Evolutionary conservation across 2,329 filamentous ascomycete species (phyloP).

Genomic region (Ophiostoma sp.): DNA sequence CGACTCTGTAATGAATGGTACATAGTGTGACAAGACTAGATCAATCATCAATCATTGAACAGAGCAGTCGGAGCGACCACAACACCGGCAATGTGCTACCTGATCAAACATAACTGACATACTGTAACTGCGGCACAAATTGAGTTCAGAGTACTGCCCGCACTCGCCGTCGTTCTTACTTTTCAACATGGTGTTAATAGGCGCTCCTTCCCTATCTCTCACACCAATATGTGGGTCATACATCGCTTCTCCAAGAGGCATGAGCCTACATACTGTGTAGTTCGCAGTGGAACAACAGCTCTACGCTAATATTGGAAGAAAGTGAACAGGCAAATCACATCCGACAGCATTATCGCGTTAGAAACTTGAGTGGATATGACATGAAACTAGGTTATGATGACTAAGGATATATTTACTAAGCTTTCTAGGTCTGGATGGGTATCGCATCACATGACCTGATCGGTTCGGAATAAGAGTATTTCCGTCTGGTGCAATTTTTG

Average conservation of each 20-base stretch:
- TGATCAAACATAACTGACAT: background rate
- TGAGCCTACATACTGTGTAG: no score
- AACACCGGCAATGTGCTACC: background rate
- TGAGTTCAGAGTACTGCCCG: no score
- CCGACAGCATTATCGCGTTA: no score
- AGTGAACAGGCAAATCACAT: background rate
- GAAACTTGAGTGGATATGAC: no score
- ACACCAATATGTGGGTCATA: no score
- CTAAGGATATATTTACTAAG: background rate
- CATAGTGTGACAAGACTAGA: background rate
- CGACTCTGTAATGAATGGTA: background rate
- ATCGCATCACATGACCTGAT: constrained; percentile 24
- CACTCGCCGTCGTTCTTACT: no score
- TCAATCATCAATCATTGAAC: background rate
- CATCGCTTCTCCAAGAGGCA: no score
- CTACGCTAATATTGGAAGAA: no score
- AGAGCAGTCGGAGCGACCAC: background rate
- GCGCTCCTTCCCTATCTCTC: no score
- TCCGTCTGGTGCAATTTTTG: constrained; percentile 22
- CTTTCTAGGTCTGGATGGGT: background rate
- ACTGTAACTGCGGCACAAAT: no score
- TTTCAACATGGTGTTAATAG: no score
- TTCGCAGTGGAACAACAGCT: no score
- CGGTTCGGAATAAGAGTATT: constrained; percentile 20
- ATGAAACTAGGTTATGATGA: background rate